phyloP scores from a whole-genome alignment of 225 moss, liverwort and hornwort genomes.

The Anthoceros angustus region DNA sequence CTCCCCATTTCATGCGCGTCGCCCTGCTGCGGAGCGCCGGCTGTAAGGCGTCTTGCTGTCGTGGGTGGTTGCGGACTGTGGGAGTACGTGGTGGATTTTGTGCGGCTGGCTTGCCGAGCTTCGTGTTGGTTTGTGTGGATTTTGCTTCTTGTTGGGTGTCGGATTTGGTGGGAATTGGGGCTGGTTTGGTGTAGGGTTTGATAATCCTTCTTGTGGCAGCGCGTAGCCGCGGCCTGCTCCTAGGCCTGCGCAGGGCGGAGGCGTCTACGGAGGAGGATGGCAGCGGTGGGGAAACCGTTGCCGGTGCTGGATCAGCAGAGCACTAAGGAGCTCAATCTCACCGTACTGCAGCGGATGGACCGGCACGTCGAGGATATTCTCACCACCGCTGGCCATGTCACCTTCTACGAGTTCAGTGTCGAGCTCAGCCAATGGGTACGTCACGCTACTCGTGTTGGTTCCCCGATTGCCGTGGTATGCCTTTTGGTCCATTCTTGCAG shows the following conservation, averaged over 20 bases:
- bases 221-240: background rate
- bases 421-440: constrained; percentile 90
- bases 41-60: too few relatives aligned
- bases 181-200: background rate
- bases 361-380: constrained; percentile 93
- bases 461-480: background rate
- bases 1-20: too few relatives aligned
- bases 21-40: too few relatives aligned
- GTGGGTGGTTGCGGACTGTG: too few relatives aligned
- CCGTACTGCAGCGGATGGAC: constrained; percentile 96
- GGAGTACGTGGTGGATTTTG: too few relatives aligned
- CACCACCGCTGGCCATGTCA: constrained; percentile 90
- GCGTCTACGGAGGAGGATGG: background rate
- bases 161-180: background rate
- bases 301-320: constrained; percentile 98
- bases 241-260: background rate
- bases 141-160: too few relatives aligned
- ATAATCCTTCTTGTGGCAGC: background rate
- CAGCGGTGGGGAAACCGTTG: constrained; percentile 46
- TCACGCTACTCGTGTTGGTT: background rate
- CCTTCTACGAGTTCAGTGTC: constrained; percentile 92
- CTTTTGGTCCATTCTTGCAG: too few relatives aligned
- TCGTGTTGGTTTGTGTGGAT: too few relatives aligned
- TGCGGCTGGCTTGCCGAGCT: too few relatives aligned
- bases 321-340: constrained; percentile 97